Evolutionary conservation across 352 stramenopile genomes (phyloP).

Genomic region (Phytophthora melonis): DNA sequence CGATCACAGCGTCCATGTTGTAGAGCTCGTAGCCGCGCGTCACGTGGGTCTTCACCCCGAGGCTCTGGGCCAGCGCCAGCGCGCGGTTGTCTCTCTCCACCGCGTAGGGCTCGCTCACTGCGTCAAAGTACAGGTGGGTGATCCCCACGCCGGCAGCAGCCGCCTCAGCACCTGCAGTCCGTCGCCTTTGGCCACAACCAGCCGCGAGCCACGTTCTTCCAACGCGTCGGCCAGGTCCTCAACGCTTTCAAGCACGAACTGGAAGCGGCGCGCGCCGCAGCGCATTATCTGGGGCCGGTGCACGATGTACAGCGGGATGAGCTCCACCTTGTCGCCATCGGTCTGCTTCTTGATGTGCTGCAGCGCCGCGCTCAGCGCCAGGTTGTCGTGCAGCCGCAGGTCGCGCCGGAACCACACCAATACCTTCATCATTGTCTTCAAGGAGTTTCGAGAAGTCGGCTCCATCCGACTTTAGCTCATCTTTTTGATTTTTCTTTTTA

Average conservation of each 20-base stretch:
- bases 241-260: conserved; percentile 96
- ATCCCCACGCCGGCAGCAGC: conserved; percentile 87
- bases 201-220: conserved; percentile 57
- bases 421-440: conserved; percentile 20
- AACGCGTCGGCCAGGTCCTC: conserved; percentile 79
- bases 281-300: conserved; percentile 89
- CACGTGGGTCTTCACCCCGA: conserved; percentile 76
- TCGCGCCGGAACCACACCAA: conserved; percentile 96
- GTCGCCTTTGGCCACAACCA: conserved; percentile 85
- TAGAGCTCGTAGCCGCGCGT: conserved; percentile 75
- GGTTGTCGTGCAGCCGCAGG: conserved; percentile 96
- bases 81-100: conserved; percentile 79
- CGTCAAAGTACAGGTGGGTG: conserved; percentile 92
- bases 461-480: too few species aligned
- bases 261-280: conserved; percentile 81
- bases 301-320: conserved; percentile 91
- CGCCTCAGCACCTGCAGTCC: conserved; percentile 79
- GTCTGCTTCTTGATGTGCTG: conserved; percentile 33
- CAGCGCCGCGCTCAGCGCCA: conserved; percentile 87
- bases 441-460: too few species aligned
- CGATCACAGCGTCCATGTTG: conserved; percentile 68
- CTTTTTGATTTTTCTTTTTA: too few species aligned
- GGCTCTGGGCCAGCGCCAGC: conserved; percentile 46
- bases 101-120: conserved; percentile 92
- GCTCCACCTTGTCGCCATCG: conserved; percentile 27